phyloP scores from a whole-genome alignment of 768 basidiomycete species.

The Leccinum olivaceopallidum region DNA sequence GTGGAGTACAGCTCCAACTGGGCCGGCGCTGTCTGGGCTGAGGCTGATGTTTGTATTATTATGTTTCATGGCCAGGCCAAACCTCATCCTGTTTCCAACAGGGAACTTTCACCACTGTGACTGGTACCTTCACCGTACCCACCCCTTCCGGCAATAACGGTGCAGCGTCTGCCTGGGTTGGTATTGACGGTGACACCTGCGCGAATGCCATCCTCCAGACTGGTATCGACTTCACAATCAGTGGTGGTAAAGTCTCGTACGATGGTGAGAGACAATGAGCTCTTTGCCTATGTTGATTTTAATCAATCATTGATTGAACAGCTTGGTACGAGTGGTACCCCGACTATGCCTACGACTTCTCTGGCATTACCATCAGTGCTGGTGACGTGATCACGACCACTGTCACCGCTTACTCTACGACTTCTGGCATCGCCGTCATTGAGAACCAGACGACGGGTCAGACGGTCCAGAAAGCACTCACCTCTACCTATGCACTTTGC shows the following conservation, averaged over 20 bases:
- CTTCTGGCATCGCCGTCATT: slow-evolving; percentile 18
- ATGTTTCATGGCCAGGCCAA: background rate
- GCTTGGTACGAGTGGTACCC: slow-evolving; percentile 30
- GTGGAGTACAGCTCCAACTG: slow-evolving; percentile 22
- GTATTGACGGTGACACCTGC: slow-evolving; percentile 18
- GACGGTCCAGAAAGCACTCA: slow-evolving; percentile 13
- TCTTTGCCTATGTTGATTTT: background rate
- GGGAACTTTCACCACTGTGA: slow-evolving; percentile 15
- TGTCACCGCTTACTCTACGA: slow-evolving; percentile 21
- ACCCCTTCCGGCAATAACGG: background rate
- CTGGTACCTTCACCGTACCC: slow-evolving; percentile 16
- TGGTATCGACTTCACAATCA: slow-evolving; percentile 11
- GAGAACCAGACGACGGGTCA: slow-evolving; percentile 24
- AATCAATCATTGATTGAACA: background rate
- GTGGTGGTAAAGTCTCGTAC: background rate
- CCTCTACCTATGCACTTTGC: slow-evolving; percentile 15
- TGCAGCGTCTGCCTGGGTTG: slow-evolving; percentile 16
- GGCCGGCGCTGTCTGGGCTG: slow-evolving; percentile 19
- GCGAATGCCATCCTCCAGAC: slow-evolving; percentile 14
- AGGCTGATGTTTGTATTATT: slow-evolving; percentile 12
- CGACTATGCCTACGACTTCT: slow-evolving; percentile 12
- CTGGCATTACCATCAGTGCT: slow-evolving; percentile 13
- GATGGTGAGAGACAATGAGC: slow-evolving; percentile 3
- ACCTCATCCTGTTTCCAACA: slow-evolving; percentile 2
- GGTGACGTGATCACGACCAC: slow-evolving; percentile 19